phyloP scores from a whole-genome alignment of 1,284 basidiomycete species.

The Pterulicium gracile region DNA sequence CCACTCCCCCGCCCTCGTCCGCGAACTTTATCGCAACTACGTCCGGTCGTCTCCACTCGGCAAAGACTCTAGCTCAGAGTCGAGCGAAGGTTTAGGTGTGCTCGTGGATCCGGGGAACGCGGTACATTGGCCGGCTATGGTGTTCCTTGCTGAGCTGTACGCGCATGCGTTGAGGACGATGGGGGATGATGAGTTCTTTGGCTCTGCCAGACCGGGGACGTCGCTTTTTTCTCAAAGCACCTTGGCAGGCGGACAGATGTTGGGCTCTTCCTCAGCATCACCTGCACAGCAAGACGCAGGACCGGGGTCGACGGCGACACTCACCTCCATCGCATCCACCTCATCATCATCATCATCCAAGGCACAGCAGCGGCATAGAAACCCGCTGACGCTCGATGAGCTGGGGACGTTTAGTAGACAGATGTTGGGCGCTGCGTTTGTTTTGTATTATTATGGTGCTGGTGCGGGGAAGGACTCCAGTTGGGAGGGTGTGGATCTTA shows the following conservation, averaged over 20 bases:
- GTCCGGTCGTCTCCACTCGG: conserved; percentile 51
- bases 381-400: conserved; percentile 81
- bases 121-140: conserved; percentile 51
- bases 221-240: too few species aligned
- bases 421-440: conserved; percentile 71
- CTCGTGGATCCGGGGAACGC: conserved; percentile 34
- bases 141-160: conserved; percentile 81
- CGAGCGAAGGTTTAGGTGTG: too few species aligned
- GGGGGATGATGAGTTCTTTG: conserved; percentile 96
- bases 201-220: too few species aligned
- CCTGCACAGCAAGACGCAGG: too few species aligned
- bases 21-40: conserved; percentile 64
- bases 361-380: too few species aligned
- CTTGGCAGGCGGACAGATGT: too few species aligned
- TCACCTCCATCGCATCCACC: conserved; percentile 12
- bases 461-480: too few species aligned
- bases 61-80: conserved; percentile 36
- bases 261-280: too few species aligned
- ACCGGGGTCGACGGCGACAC: too few species aligned
- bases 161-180: conserved; percentile 82
- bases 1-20: conserved; percentile 48
- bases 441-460: too few species aligned
- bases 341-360: too few species aligned
- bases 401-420: conserved; percentile 58
- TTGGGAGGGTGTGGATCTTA: too few species aligned